Percentiles rank a stretch among this genome's conserved stretches.
Evolutionary conservation across 2,329 filamentous ascomycete genomes (phyloP).

Genomic region (Venturia carpophila): DNA sequence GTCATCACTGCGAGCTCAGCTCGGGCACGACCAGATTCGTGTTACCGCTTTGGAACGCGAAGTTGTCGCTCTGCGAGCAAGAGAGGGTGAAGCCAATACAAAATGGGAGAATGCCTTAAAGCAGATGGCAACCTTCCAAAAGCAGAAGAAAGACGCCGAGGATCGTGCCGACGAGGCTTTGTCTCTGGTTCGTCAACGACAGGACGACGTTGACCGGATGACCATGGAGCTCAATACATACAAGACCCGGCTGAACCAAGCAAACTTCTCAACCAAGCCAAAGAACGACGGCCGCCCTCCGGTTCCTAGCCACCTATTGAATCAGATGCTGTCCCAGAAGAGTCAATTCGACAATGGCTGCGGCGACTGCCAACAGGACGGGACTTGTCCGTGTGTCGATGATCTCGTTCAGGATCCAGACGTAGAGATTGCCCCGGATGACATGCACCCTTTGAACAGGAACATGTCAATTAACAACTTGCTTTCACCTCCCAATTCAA

Average conservation of each 20-base stretch:
- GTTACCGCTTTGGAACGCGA: neutral
- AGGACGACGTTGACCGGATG: neutral
- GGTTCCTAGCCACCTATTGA: neutral
- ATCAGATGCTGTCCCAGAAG: conserved; percentile 4
- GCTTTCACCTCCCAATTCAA: conserved; percentile 15
- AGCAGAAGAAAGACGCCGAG: neutral
- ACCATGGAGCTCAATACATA: conserved; percentile 9
- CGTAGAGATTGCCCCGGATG: neutral
- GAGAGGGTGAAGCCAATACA: neutral
- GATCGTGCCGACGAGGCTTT: neutral
- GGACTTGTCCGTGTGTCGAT: conserved; percentile 20
- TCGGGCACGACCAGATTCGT: neutral
- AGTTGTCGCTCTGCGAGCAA: neutral
- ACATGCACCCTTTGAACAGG: neutral
- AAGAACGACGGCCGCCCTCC: neutral
- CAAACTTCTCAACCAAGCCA: neutral
- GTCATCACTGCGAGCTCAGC: neutral
- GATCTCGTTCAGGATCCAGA: conserved; percentile 2
- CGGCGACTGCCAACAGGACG: conserved; percentile 18
- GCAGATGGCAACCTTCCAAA: neutral
- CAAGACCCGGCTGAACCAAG: neutral
- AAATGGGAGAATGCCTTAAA: neutral
- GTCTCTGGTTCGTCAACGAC: neutral
- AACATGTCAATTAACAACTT: conserved; percentile 15
- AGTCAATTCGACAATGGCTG: conserved; percentile 13